Evolutionary conservation across 208 protist species (phyloP), one percentile per base, ranked within the genome.

Genomic region (Leptomonas seymouri): DNA sequence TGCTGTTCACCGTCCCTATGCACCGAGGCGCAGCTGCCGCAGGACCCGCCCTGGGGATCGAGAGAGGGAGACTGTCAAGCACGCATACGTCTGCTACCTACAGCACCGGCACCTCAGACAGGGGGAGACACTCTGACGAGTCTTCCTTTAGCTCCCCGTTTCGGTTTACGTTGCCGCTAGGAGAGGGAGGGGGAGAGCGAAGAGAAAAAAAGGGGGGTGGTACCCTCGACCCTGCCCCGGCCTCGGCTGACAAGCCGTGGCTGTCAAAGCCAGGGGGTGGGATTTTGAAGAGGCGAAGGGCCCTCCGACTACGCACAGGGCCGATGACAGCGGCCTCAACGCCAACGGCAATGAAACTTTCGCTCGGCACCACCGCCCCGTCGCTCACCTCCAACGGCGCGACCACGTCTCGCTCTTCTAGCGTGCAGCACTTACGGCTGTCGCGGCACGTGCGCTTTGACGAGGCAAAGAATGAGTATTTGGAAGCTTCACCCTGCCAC

Each of bases 371-470:
- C 45, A 55, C 45, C 30, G 59, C 18, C 5, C 28, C 57, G 15
- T 9, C 34, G 34, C 34, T 39, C 59, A 21, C n/a, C 34, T 41
- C 21, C 34, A 27, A 23, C 39, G 12, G 20, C 57, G 8, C 57
- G 11, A 11, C 11, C 57, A 23, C 31, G 49, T 16, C 34, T n/a
- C 41, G n/a, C 21, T 42, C 50, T 2, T 6, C 50, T 11, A 25
- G 18, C 45, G 45, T 25, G 30, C 9, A 15, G 16, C 11, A 28
- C 7, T 23, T 44, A 25, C 61, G 44, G 30, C 21, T 16, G 2
- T 16, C 64, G 28, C 71, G 64, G 6, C 71, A 77, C 34, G 71
- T 77, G 23, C 55, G 14, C 30, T 77, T 77, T 18, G 51, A 77
- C 28, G 71, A 71, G 57, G 57, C 49, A 11, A 49, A 25, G 18